These are phyloP conservation scores for Aureobasidium sp. DNA, from an alignment of 2,329 filamentous ascomycete species.

Conservation along the genomic window DNA sequence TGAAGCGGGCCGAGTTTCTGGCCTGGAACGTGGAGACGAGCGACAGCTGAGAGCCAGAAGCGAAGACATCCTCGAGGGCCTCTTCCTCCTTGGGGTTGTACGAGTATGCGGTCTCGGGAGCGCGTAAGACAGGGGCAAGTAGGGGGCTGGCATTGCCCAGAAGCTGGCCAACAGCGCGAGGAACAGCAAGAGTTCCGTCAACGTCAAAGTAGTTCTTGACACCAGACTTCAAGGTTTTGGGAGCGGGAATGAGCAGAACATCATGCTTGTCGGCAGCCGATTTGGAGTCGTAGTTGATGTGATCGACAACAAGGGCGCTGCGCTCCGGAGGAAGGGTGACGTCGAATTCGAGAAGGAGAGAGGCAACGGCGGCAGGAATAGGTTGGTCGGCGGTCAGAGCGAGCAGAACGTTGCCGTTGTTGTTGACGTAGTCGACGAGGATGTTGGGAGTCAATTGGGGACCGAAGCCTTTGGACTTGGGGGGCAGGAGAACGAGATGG, in stretches of 20 bases:
- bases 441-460: constrained; percentile 78
- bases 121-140: constrained; percentile 73
- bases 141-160: constrained; percentile 70
- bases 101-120: constrained; percentile 78
- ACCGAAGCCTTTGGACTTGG: constrained; percentile 87
- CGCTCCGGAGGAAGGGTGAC: constrained; percentile 81
- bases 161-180: constrained; percentile 70
- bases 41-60: constrained; percentile 72
- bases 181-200: constrained; percentile 68
- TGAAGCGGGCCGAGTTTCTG: constrained; percentile 85
- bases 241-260: constrained; percentile 70
- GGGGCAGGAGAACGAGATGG: constrained; percentile 81
- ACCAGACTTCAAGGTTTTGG: constrained; percentile 57
- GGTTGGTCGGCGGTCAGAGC: constrained; percentile 67
- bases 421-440: constrained; percentile 86
- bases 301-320: constrained; percentile 79
- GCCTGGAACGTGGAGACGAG: constrained; percentile 84
- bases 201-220: constrained; percentile 72
- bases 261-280: constrained; percentile 80
- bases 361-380: constrained; percentile 65
- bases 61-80: constrained; percentile 73
- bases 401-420: constrained; percentile 83
- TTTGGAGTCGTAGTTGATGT: constrained; percentile 82
- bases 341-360: constrained; percentile 80
- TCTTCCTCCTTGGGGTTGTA: constrained; percentile 89